phyloP scores from a whole-genome alignment of 371 early-diverging fungal genomes.

The Mortierella sp. region DNA sequence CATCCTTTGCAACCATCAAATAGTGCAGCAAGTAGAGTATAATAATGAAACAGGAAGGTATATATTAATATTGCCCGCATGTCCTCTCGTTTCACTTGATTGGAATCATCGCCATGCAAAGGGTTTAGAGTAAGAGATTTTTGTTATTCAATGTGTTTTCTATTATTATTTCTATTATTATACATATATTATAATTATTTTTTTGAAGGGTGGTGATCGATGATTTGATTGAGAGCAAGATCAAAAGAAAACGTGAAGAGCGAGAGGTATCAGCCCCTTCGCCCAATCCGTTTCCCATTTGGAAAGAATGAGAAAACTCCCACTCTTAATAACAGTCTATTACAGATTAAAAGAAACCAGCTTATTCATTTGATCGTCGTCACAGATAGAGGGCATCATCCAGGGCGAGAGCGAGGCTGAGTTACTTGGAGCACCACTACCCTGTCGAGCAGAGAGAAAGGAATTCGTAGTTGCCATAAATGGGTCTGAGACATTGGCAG shows the following conservation, averaged over 20 bases:
- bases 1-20: not conserved
- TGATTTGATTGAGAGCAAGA: not conserved
- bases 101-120: not conserved
- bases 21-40: too few species aligned
- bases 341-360: conserved; percentile 55
- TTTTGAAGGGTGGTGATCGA: not conserved
- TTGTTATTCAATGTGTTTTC: not conserved
- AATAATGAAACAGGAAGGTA: too few species aligned
- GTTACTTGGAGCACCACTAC: not conserved
- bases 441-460: not conserved
- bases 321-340: not conserved
- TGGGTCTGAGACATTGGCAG: conserved; percentile 30
- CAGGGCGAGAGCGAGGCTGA: conserved; percentile 43
- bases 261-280: conserved; percentile 9
- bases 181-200: not conserved
- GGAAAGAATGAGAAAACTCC: not conserved
- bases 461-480: conserved; percentile 13
- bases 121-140: too few species aligned
- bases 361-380: conserved; percentile 57
- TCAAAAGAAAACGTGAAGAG: not conserved
- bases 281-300: not conserved
- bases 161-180: not conserved
- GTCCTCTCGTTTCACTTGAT: too few species aligned
- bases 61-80: too few species aligned
- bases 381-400: conserved; percentile 54